Base-by-base conservation (phyloP, 164 flowering plant species). In the Buxus sempervirens region DNA sequence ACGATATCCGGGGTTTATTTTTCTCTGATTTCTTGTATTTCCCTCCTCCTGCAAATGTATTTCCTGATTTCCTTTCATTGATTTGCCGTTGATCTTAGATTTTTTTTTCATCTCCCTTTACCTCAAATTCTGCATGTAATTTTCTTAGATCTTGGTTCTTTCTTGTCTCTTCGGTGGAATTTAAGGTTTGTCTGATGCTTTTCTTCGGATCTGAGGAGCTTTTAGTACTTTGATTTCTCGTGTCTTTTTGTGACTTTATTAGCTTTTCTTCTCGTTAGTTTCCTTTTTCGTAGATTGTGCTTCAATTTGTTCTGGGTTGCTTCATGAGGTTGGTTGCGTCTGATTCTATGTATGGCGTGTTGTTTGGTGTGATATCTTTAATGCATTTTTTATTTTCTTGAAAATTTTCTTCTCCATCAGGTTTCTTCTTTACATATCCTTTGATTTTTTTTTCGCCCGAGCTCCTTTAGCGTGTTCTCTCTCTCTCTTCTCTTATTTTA, bases 341-440 rank as follows among this genome's bases (percentile, higher is more conserved):
- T 45, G 65, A 72, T 76, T 67, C 78, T 64, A 41, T 53, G 41
- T 55, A n/a, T 55, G 9, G 32, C 32, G 32, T 55, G 9, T 36
- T 54, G 51, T 65, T 70, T 70, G 62, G 55, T 70, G 53, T 54
- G 62, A 60, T 55, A 62, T 62, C 60, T 70, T 70, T 62, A 21
- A 25, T 45, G 72, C 56, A 62, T 70, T 62, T 55, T 62, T 41
- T 63, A 26, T 63, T 58, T 63, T 62, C 55, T 58, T 64, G 69
- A 16, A 58, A 57, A 56, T 25, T 21, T 19, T 25, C 42, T 42
- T 49, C n/a, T 51, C 21, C 48, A 49, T 48, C 20, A 22, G 22
- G 21, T 62, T 70, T 65, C 65, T 71, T n/a, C 58, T 65, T 65
- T 15, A 53, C 63, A 36, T 65, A 66, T 66, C 53, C 60, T 65